Percentiles rank a stretch among this genome's conserved stretches.
phyloP scores from a whole-genome alignment of 768 basidiomycete species.

The Amanita inopinata region DNA sequence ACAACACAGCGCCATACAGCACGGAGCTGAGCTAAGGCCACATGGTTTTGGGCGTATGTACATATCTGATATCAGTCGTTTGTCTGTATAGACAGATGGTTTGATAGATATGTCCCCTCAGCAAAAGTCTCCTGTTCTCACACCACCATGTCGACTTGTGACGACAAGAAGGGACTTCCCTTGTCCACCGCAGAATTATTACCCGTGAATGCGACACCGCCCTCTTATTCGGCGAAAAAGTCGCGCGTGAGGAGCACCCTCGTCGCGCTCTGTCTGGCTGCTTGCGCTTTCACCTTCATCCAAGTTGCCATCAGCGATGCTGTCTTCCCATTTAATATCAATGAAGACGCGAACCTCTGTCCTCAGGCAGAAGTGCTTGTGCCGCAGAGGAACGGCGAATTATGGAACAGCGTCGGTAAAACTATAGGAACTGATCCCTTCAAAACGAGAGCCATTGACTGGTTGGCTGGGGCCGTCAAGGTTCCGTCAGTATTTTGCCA shows the following conservation, averaged over 20 bases:
- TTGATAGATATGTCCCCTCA: neutral
- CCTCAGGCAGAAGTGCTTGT: slow-evolving; percentile 17
- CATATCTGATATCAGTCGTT: too few relatives aligned
- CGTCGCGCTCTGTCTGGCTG: neutral
- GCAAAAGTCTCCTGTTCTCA: neutral
- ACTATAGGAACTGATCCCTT: slow-evolving; percentile 17
- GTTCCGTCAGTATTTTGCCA: slow-evolving; percentile 23
- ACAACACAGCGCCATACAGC: too few relatives aligned
- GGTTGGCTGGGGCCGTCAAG: slow-evolving; percentile 24
- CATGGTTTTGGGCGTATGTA: too few relatives aligned
- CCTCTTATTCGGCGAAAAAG: neutral
- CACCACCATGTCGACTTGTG: neutral
- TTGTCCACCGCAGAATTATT: neutral
- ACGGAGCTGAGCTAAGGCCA: too few relatives aligned
- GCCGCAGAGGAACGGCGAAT: slow-evolving; percentile 21
- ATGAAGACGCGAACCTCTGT: neutral
- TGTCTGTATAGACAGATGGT: neutral
- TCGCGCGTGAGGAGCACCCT: neutral
- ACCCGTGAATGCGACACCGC: neutral
- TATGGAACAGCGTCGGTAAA: slow-evolving; percentile 10
- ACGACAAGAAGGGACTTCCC: neutral
- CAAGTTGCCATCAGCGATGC: neutral
- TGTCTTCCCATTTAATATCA: neutral
- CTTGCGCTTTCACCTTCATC: neutral
- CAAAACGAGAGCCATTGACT: slow-evolving; percentile 20